Evolutionary conservation across 768 basidiomycete genomes (phyloP).

Genomic region (Brasilioporus rufonigricans): DNA sequence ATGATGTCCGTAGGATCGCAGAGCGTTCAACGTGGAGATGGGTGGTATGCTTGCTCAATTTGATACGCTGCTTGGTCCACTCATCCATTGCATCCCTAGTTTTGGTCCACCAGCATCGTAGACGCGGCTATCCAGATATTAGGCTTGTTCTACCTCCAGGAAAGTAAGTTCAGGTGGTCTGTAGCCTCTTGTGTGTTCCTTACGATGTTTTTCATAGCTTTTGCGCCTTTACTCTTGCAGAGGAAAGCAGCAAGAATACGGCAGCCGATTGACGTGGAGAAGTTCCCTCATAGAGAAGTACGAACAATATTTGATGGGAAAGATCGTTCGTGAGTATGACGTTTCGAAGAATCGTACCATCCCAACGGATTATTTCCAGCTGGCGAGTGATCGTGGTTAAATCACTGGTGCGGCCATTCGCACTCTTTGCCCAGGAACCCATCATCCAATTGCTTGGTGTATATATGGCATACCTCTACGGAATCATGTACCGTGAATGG

Average conservation of each 20-base stretch:
- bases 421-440: constrained; percentile 55
- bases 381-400: constrained; percentile 50
- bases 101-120: constrained; percentile 64
- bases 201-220: constrained; percentile 21
- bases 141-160: constrained; percentile 57
- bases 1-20: constrained; percentile 41
- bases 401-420: constrained; percentile 67
- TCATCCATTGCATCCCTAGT: constrained; percentile 33
- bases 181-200: constrained; percentile 3
- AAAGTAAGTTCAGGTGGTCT: constrained; percentile 45
- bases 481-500: constrained; percentile 51
- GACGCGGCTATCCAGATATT: constrained; percentile 52
- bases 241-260: constrained; percentile 49
- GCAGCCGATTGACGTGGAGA: constrained; percentile 47
- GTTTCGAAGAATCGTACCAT: not conserved
- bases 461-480: constrained; percentile 73
- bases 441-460: constrained; percentile 66
- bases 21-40: constrained; percentile 62
- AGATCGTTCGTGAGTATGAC: constrained; percentile 42
- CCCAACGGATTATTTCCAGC: constrained; percentile 29
- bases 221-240: constrained; percentile 37
- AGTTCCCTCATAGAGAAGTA: constrained; percentile 36
- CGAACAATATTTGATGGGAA: constrained; percentile 46
- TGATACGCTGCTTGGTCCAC: not conserved
- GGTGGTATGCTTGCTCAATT: constrained; percentile 45